These are phyloP conservation scores for Thelephora aurantiotincta DNA, from an alignment of 768 basidiomycete species.

Conservation along the genomic window DNA sequence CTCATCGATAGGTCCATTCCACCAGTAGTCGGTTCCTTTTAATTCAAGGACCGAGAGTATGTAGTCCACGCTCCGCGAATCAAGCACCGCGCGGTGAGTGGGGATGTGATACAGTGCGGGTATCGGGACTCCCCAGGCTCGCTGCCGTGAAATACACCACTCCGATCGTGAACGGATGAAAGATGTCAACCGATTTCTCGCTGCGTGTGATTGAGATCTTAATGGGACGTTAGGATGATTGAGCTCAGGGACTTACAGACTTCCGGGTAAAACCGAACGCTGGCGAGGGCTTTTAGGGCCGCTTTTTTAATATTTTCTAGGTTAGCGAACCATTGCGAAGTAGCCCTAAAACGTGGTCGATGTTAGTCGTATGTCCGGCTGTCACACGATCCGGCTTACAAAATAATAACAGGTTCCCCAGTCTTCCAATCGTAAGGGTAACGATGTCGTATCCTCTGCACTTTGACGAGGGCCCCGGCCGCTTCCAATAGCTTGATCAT, in stretches of 20 bases:
- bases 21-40: conserved; percentile 81
- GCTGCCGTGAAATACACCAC: conserved; percentile 98
- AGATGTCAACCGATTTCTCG: conserved; percentile 75
- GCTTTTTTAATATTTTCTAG: conserved; percentile 69
- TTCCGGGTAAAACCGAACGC: conserved; percentile 65
- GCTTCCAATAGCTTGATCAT: conserved; percentile 51
- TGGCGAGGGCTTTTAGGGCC: conserved; percentile 53
- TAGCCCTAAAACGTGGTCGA: conserved; percentile 42
- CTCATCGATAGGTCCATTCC: conserved; percentile 71
- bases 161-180: conserved; percentile 84
- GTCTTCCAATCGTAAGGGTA: conserved; percentile 99
- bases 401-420: conserved; percentile 80
- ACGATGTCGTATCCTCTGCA: conserved; percentile 65
- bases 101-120: conserved; percentile 64
- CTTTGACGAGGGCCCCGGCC: conserved; percentile 41
- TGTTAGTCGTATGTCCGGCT: not conserved
- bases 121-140: conserved; percentile 96
- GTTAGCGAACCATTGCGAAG: conserved; percentile 97
- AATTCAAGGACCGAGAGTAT: conserved; percentile 62
- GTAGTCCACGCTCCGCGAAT: conserved; percentile 48
- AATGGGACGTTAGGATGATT: not conserved
- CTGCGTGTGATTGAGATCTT: conserved; percentile 23
- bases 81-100: conserved; percentile 52
- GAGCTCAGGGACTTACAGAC: conserved; percentile 36
- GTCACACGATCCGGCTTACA: conserved; percentile 31